Evolutionary conservation across 2,329 filamentous ascomycete genomes (phyloP).

Genomic region (Epichloe coenophiala): DNA sequence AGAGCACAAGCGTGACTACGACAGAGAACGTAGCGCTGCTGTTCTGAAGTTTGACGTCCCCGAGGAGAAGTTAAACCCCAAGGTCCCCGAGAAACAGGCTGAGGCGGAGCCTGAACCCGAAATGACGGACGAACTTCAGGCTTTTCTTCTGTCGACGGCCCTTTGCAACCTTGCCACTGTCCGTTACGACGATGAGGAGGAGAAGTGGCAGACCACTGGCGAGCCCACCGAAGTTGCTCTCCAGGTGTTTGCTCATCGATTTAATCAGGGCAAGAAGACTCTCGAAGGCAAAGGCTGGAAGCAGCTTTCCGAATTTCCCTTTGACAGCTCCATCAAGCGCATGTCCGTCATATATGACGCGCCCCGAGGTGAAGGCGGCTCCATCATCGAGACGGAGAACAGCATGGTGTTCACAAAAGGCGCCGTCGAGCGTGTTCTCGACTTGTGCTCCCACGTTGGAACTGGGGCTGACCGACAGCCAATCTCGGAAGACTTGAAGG

Average conservation of each 20-base stretch:
- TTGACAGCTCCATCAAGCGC: constrained; percentile 64
- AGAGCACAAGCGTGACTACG: constrained; percentile 38
- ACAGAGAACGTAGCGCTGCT: constrained; percentile 44
- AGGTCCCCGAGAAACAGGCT: constrained; percentile 10
- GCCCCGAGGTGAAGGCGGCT: constrained; percentile 25
- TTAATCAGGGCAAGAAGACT: constrained; percentile 42
- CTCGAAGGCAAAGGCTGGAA: constrained; percentile 43
- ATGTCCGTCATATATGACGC: constrained; percentile 63
- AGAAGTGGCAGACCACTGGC: constrained; percentile 52
- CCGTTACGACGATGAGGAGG: constrained; percentile 37
- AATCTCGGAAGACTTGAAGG: constrained; percentile 38
- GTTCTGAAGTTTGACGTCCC: constrained; percentile 51
- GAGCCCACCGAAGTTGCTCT: constrained; percentile 67
- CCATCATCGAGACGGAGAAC: constrained; percentile 25
- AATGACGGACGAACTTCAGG: constrained; percentile 35
- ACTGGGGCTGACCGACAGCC: constrained; percentile 26
- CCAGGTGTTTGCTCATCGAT: constrained; percentile 61
- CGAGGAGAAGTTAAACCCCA: constrained; percentile 35
- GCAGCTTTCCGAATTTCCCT: constrained; percentile 60
- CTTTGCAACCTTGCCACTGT: constrained; percentile 54
- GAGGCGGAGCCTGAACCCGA: constrained; percentile 25
- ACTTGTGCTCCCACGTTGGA: constrained; percentile 38
- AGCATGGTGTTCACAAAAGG: constrained; percentile 48
- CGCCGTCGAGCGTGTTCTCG: constrained; percentile 46
- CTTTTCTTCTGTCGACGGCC: constrained; percentile 42